phyloP scores from a whole-genome alignment of 2,329 filamentous ascomycete species.

The Drechmeria coniospora region DNA sequence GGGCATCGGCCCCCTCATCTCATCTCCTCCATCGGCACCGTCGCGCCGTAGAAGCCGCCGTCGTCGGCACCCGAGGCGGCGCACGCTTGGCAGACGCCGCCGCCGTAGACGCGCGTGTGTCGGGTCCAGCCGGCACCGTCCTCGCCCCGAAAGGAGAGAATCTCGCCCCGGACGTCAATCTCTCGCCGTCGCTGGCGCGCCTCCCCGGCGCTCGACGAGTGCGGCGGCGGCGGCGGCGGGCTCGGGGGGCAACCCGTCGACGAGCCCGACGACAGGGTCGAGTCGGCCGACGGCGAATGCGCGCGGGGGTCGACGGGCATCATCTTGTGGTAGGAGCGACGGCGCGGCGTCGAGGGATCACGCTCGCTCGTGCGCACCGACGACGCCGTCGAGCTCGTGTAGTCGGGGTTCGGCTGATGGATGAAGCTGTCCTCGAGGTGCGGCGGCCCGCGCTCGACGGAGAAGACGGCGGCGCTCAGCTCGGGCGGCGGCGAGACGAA shows the following conservation, averaged over 20 bases:
- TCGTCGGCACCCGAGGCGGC: constrained; percentile 28
- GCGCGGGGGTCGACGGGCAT: constrained; percentile 19
- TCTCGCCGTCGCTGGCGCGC: constrained; percentile 13
- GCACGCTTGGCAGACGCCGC: constrained; percentile 41
- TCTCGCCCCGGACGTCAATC: constrained; percentile 32
- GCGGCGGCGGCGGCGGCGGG: constrained; percentile 31
- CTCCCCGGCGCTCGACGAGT: constrained; percentile 13
- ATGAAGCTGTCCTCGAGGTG: constrained; percentile 22
- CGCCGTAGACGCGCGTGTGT: constrained; percentile 44
- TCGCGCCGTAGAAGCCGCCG: constrained; percentile 37
- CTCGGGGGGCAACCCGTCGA: constrained; percentile 34
- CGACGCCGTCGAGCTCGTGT: constrained; percentile 22
- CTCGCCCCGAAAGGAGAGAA: constrained; percentile 31
- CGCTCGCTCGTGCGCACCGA: constrained; percentile 12
- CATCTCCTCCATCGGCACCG: constrained; percentile 36
- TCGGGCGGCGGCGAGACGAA: constrained; percentile 27
- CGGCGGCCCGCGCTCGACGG: constrained; percentile 21
- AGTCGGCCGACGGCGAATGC: constrained; percentile 11
- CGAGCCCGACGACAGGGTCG: constrained; percentile 29
- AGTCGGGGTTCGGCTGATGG: constrained; percentile 35
- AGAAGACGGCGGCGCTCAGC: constrained; percentile 25
- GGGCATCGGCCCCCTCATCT: too few relatives aligned
- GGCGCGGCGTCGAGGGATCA: constrained; percentile 17
- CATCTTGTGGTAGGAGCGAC: constrained; percentile 27
- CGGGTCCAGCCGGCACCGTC: constrained; percentile 37